Conservation (phyloP, 2,329 filamentous ascomycete genomes). For the Alternaria metachromatica region DNA sequence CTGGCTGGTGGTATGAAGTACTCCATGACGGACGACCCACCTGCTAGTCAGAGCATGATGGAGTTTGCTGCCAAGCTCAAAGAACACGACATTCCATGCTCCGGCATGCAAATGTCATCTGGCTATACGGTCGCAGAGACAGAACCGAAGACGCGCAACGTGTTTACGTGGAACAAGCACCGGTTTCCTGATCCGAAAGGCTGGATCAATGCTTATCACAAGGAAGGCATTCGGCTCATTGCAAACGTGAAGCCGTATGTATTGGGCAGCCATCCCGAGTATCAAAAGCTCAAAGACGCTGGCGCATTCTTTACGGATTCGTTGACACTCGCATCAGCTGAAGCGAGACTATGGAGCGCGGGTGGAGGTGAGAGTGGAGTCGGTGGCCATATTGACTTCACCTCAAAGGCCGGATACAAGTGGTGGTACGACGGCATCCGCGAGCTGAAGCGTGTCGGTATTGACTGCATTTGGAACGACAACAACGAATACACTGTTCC, state of each 20-base stretch:
- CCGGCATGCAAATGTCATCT: conserved; percentile 74
- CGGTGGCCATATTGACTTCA: conserved; percentile 77
- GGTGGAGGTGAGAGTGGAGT: conserved; percentile 73
- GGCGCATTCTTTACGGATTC: conserved; percentile 70
- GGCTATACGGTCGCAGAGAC: conserved; percentile 73
- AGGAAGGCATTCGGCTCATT: conserved; percentile 69
- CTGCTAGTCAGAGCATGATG: conserved; percentile 63
- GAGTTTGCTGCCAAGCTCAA: conserved; percentile 67
- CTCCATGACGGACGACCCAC: conserved; percentile 63
- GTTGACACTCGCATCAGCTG: conserved; percentile 55
- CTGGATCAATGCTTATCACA: conserved; percentile 68
- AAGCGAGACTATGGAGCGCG: conserved; percentile 73
- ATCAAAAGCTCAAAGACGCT: conserved; percentile 63
- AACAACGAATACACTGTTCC: conserved; percentile 77
- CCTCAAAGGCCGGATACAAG: conserved; percentile 68
- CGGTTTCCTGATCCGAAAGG: conserved; percentile 72
- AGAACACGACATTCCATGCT: conserved; percentile 72
- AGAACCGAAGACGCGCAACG: conserved; percentile 73
- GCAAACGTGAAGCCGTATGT: conserved; percentile 79
- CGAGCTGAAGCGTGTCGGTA: conserved; percentile 66
- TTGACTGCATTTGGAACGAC: conserved; percentile 80
- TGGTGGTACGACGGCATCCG: conserved; percentile 76
- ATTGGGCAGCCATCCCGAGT: conserved; percentile 70
- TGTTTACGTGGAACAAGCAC: conserved; percentile 74
- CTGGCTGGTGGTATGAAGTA: conserved; percentile 72